Evolutionary conservation across 2,329 filamentous ascomycete genomes (phyloP).

Genomic region (Purpureocillium lavendulum): DNA sequence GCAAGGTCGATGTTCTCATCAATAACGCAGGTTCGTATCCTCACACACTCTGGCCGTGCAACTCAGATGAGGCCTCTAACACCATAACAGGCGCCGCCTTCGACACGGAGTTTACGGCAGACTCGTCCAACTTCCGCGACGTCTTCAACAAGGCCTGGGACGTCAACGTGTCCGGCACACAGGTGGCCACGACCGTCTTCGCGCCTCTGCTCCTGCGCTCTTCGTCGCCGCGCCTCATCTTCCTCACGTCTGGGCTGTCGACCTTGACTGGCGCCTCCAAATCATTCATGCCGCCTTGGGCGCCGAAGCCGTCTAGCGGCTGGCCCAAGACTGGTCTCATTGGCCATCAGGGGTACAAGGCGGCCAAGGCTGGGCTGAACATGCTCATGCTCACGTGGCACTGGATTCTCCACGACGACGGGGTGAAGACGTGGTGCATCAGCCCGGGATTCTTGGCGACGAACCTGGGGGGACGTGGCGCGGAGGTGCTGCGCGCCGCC

Average conservation of each 20-base stretch:
- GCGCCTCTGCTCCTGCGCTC: slow-evolving; percentile 34
- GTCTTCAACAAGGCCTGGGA: slow-evolving; percentile 38
- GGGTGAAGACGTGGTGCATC: slow-evolving; percentile 40
- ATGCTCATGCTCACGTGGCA: slow-evolving; percentile 33
- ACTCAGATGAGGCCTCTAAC: no score
- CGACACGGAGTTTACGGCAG: slow-evolving; percentile 22
- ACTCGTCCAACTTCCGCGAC: slow-evolving; percentile 24
- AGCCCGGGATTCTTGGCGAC: slow-evolving; percentile 41
- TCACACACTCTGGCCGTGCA: no score
- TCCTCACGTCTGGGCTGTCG: slow-evolving; percentile 36
- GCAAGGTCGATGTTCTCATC: slow-evolving; percentile 41
- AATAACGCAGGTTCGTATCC: slow-evolving; percentile 44
- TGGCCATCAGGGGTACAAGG: slow-evolving; percentile 11
- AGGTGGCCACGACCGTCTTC: slow-evolving; percentile 29
- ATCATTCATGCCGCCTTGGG: slow-evolving; percentile 14
- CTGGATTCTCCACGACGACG: slow-evolving; percentile 34
- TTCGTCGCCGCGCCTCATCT: slow-evolving; percentile 35
- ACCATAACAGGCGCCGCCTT: slow-evolving; percentile 32
- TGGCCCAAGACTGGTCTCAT: slow-evolving; percentile 45
- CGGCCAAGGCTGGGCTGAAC: slow-evolving; percentile 18
- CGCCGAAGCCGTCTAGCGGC: slow-evolving; percentile 21
- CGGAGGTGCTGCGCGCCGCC: slow-evolving; percentile 20
- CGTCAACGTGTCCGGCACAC: slow-evolving; percentile 40
- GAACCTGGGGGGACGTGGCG: slow-evolving; percentile 24
- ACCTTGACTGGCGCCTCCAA: slow-evolving; percentile 23